These are phyloP conservation scores for Salix exigua DNA, from an alignment of 345 rosid species.

Conservation along the genomic window DNA sequence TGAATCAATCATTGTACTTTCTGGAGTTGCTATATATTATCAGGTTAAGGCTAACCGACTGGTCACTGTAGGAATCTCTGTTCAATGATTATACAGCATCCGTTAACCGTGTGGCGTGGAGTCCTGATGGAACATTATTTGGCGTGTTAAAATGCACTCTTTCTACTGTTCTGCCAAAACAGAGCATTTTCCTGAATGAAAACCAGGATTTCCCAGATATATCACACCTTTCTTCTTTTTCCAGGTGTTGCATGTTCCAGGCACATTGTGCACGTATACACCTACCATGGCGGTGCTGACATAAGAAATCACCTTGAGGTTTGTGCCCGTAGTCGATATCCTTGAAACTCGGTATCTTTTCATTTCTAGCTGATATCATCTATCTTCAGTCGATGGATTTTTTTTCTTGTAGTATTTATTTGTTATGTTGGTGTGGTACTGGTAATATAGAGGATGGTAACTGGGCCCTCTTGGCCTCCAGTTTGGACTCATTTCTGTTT, in stretches of 20 bases:
- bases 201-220: too few relatives aligned
- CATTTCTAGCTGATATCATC: background rate
- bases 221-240: slow-evolving; percentile 20
- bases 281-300: slow-evolving; percentile 61
- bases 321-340: slow-evolving; percentile 20
- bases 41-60: too few relatives aligned
- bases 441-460: slow-evolving; percentile 31
- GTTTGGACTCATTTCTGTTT: background rate
- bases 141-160: too few relatives aligned
- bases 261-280: slow-evolving; percentile 69
- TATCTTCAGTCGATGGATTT: background rate
- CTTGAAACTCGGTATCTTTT: background rate
- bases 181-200: too few relatives aligned
- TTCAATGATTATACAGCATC: too few relatives aligned
- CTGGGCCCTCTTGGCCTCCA: background rate
- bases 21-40: too few relatives aligned
- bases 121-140: too few relatives aligned
- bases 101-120: too few relatives aligned
- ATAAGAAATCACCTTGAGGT: slow-evolving; percentile 75
- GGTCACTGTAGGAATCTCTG: too few relatives aligned
- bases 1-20: too few relatives aligned
- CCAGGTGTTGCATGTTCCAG: slow-evolving; percentile 83
- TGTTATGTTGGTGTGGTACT: slow-evolving; percentile 28
- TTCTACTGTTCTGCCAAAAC: too few relatives aligned
- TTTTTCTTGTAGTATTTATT: background rate